These are phyloP conservation scores for Aegilops tauschii DNA, from an alignment of 176 grass and related monocot species.

Conservation along the genomic window DNA sequence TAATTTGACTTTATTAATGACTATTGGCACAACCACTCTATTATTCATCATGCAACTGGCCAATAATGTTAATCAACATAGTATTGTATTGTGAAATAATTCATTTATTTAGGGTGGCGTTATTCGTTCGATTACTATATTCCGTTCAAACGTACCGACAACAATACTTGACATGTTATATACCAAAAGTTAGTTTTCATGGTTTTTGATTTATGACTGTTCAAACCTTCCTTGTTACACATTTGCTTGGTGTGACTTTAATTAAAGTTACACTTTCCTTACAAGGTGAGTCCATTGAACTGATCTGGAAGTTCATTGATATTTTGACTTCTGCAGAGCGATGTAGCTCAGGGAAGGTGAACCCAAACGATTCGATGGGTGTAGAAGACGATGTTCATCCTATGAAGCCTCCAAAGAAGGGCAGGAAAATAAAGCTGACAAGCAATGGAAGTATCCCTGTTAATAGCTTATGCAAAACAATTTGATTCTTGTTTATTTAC, in stretches of 20 bases:
- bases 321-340: slow-evolving; percentile 42
- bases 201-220: not conserved
- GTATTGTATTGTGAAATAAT: not conserved
- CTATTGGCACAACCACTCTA: not conserved
- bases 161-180: not conserved
- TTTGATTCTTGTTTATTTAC: slow-evolving; percentile 25
- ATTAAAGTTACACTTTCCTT: slow-evolving; percentile 1
- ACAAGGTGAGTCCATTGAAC: not conserved
- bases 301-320: not conserved
- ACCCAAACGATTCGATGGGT: slow-evolving; percentile 29
- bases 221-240: not conserved
- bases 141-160: not conserved
- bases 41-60: not conserved
- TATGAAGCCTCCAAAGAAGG: slow-evolving; percentile 63
- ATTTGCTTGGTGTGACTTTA: slow-evolving; percentile 3
- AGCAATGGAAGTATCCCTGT: slow-evolving; percentile 67
- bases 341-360: slow-evolving; percentile 44
- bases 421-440: slow-evolving; percentile 55
- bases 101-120: not conserved
- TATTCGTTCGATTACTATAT: slow-evolving; percentile 8
- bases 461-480: slow-evolving; percentile 22
- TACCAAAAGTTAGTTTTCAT: not conserved
- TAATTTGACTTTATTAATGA: slow-evolving; percentile 23
- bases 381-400: slow-evolving; percentile 29
- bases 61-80: slow-evolving; percentile 16